A percentile compares a stretch with the other conserved stretches of the same genome.
Evolutionary conservation across 805 yeast species (phyloP).

Genomic region (Nakazawaea siamensis): DNA sequence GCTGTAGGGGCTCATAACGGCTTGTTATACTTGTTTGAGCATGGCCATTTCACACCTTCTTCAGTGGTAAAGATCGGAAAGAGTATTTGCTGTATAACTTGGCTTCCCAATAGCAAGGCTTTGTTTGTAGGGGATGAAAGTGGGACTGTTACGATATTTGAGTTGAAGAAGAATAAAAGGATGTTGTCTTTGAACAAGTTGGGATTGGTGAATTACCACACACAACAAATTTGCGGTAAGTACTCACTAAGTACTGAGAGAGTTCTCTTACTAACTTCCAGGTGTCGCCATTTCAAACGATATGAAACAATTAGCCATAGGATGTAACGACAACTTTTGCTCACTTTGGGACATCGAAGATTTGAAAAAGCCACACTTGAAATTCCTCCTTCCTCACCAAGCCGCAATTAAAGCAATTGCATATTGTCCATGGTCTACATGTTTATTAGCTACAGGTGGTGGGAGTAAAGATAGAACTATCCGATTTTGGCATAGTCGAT

Average conservation of each 20-base stretch:
- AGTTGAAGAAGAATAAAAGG: constrained; percentile 15
- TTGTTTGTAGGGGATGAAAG: constrained; percentile 58
- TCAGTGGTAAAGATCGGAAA: constrained; percentile 16
- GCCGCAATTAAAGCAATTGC: constrained; percentile 91
- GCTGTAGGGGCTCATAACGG: constrained; percentile 57
- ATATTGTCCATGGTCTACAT: constrained; percentile 84
- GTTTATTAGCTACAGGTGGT: constrained; percentile 83
- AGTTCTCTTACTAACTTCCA: constrained; percentile 19
- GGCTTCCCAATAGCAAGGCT: constrained; percentile 39
- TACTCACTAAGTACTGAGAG: not conserved
- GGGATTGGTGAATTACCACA: constrained; percentile 33
- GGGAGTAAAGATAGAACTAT: constrained; percentile 78
- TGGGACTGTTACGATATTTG: constrained; percentile 47
- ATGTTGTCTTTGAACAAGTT: constrained; percentile 9
- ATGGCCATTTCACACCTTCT: constrained; percentile 11
- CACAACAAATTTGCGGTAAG: constrained; percentile 54
- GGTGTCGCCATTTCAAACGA: constrained; percentile 54
- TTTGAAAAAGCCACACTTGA: constrained; percentile 30
- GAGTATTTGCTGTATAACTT: constrained; percentile 49
- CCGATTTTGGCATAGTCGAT: constrained; percentile 76
- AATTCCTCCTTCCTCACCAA: constrained; percentile 49
- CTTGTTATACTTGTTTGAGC: constrained; percentile 35
- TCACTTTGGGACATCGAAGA: constrained; percentile 63
- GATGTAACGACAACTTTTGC: constrained; percentile 79
- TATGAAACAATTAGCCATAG: constrained; percentile 57